These are phyloP conservation scores for Apiotrichum montevideense DNA, from an alignment of 1,284 basidiomycete genomes.

Conservation along the genomic window DNA sequence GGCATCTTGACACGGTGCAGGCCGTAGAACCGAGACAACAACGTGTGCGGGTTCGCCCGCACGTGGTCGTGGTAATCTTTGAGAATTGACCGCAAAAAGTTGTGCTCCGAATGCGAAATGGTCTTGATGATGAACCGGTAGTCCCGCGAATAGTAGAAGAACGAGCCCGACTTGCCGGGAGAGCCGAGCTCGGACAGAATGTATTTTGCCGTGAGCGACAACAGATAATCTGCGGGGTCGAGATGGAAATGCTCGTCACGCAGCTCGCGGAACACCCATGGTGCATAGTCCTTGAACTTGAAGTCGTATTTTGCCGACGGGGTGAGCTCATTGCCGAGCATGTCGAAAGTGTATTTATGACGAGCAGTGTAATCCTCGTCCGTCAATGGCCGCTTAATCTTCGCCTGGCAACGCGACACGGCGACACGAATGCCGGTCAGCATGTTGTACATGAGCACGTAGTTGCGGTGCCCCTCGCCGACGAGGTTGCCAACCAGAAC, in stretches of 20 bases:
- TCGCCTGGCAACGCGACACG: conserved; percentile 92
- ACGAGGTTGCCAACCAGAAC: conserved; percentile 91
- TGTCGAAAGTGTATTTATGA: conserved; percentile 97
- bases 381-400: conserved; percentile 76
- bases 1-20: conserved; percentile 96
- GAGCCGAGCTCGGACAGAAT: conserved; percentile 98
- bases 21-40: conserved; percentile 91
- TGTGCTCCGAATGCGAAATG: conserved; percentile 89
- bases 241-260: conserved; percentile 91
- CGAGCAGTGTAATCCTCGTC: conserved; percentile 80
- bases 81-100: conserved; percentile 80
- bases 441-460: conserved; percentile 99
- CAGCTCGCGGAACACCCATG: conserved; percentile 93
- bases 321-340: conserved; percentile 97
- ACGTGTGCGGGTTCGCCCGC: conserved; percentile 84
- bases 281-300: conserved; percentile 99
- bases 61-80: conserved; percentile 83
- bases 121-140: conserved; percentile 99
- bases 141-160: conserved; percentile 98
- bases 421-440: conserved; percentile 94
- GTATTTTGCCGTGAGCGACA: conserved; percentile 94
- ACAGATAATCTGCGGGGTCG: conserved; percentile 93
- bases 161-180: conserved; percentile 95
- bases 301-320: conserved; percentile 78
- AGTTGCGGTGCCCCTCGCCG: conserved; percentile 95